These are phyloP conservation scores for Pythium utonaiense DNA, from an alignment of 352 stramenopile species.

Conservation along the genomic window DNA sequence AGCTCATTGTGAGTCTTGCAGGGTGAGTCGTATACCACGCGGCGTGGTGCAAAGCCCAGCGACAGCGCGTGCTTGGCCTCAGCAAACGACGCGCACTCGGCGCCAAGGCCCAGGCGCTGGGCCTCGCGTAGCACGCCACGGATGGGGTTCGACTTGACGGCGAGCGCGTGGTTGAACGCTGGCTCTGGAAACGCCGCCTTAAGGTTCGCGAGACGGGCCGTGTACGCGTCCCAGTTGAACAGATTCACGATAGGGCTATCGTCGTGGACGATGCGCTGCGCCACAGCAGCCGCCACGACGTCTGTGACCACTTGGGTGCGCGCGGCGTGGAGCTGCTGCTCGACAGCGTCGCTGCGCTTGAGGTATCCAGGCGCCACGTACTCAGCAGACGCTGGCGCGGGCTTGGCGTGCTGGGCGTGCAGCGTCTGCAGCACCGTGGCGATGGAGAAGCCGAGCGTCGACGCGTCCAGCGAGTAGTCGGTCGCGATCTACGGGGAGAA, in stretches of 20 bases:
- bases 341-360: slow-evolving; percentile 33
- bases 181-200: slow-evolving; percentile 47
- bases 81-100: slow-evolving; percentile 79
- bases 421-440: slow-evolving; percentile 17
- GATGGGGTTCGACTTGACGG: slow-evolving; percentile 80
- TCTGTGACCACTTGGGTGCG: slow-evolving; percentile 31
- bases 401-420: slow-evolving; percentile 11
- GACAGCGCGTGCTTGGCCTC: slow-evolving; percentile 80
- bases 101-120: slow-evolving; percentile 46
- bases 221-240: slow-evolving; percentile 64
- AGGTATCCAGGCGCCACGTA: slow-evolving; percentile 53
- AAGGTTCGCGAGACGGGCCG: slow-evolving; percentile 54
- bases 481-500: slow-evolving; percentile 7
- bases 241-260: slow-evolving; percentile 58
- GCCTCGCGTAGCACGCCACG: slow-evolving; percentile 59
- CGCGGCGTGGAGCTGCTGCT: slow-evolving; percentile 29
- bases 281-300: slow-evolving; percentile 49
- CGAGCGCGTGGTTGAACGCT: slow-evolving; percentile 72
- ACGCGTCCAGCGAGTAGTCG: slow-evolving; percentile 13
- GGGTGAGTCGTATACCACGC: slow-evolving; percentile 90
- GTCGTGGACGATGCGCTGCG: slow-evolving; percentile 49
- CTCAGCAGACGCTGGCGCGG: slow-evolving; percentile 2
- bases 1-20: slow-evolving; percentile 90
- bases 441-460: slow-evolving; percentile 2
- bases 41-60: slow-evolving; percentile 62